phyloP scores from a whole-genome alignment of 305 asterid genomes.

The Fraxinus sp. region DNA sequence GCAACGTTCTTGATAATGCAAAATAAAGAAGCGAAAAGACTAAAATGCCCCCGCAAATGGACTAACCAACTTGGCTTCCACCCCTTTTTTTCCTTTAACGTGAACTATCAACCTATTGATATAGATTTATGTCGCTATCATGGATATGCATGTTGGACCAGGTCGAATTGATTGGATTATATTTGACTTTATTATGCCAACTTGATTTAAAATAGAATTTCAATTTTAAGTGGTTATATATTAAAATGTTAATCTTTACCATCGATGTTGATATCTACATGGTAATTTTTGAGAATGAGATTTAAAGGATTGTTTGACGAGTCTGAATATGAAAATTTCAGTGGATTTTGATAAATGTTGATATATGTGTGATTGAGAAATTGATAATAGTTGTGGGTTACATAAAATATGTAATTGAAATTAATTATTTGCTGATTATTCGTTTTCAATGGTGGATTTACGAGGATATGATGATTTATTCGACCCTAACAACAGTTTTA shows the following conservation, averaged over 20 bases:
- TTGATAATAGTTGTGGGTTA: too few relatives aligned
- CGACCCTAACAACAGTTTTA: too few relatives aligned
- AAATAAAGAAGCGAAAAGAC: conserved; percentile 20
- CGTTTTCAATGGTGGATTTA: too few relatives aligned
- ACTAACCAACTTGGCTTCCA: conserved; percentile 19
- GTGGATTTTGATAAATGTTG: too few relatives aligned
- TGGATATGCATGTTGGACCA: conserved; percentile 6
- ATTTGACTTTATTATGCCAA: background rate
- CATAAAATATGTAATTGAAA: too few relatives aligned
- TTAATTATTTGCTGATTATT: too few relatives aligned
- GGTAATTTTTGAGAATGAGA: background rate
- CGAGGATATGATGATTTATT: too few relatives aligned
- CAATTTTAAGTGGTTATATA: background rate
- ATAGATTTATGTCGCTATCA: background rate
- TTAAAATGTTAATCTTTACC: background rate
- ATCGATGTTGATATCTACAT: background rate
- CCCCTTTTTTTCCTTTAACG: background rate
- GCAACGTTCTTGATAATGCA: conserved; percentile 22
- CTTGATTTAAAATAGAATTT: background rate
- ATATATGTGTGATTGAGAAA: too few relatives aligned
- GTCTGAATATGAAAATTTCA: too few relatives aligned
- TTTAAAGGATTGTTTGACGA: too few relatives aligned
- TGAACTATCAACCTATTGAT: background rate
- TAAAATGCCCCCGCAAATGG: conserved; percentile 18
- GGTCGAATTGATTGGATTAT: background rate